phyloP scores from a whole-genome alignment of 306 rosid genomes.

The apple (Malus domestica) region DNA sequence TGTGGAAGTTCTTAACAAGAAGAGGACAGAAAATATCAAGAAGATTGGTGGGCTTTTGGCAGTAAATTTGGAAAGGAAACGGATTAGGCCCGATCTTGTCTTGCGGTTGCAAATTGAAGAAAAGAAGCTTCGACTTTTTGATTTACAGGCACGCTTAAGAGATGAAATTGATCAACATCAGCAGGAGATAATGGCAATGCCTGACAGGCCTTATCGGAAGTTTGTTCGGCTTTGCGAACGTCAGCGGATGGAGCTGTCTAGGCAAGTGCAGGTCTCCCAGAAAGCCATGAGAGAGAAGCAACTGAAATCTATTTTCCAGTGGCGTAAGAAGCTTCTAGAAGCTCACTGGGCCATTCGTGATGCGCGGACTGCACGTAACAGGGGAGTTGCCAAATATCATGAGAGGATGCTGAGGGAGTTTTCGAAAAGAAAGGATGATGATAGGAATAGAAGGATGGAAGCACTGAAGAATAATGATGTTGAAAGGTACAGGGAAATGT shows the following conservation, averaged over 20 bases:
- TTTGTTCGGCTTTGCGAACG: conserved; percentile 94
- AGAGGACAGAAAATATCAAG: conserved; percentile 63
- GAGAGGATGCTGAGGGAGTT: conserved; percentile 92
- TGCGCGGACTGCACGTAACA: conserved; percentile 90
- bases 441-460: conserved; percentile 88
- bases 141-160: conserved; percentile 85
- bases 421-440: conserved; percentile 91
- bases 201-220: conserved; percentile 91
- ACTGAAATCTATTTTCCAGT: conserved; percentile 81
- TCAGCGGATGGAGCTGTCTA: conserved; percentile 80
- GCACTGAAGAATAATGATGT: conserved; percentile 96
- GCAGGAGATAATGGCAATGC: conserved; percentile 98
- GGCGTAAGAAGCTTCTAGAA: conserved; percentile 99
- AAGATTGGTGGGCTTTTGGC: conserved; percentile 89
- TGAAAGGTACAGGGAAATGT: conserved; percentile 93
- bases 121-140: conserved; percentile 81
- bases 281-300: conserved; percentile 84
- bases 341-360: conserved; percentile 95
- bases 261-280: conserved; percentile 92
- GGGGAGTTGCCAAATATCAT: conserved; percentile 97
- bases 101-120: conserved; percentile 90
- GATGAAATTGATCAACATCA: conserved; percentile 96
- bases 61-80: conserved; percentile 83
- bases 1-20: conserved; percentile 63
- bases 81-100: conserved; percentile 92